phyloP scores from a whole-genome alignment of 2,329 filamentous ascomycete species.

The Peltaster fructicola region DNA sequence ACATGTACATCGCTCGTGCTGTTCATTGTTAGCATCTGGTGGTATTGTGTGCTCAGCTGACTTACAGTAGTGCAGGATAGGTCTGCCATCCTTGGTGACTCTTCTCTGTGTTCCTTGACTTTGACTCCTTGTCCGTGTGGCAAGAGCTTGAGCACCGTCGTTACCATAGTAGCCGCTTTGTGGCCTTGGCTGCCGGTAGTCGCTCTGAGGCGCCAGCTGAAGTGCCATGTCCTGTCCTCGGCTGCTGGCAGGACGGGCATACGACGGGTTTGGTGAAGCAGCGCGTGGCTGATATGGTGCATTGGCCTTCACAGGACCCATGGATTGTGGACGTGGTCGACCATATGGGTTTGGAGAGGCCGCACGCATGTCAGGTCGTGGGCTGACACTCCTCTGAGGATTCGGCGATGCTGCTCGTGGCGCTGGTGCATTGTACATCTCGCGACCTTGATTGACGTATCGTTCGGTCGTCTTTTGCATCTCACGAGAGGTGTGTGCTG shows the following conservation, averaged over 20 bases:
- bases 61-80: conserved; percentile 89
- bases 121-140: conserved; percentile 47
- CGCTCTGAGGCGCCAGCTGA: conserved; percentile 25
- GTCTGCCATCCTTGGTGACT: conserved; percentile 68
- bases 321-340: conserved; percentile 22
- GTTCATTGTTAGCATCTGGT: conserved; percentile 10
- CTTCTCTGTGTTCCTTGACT: conserved; percentile 75
- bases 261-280: conserved; percentile 21
- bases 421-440: conserved; percentile 42
- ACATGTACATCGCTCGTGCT: conserved; percentile 91
- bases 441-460: conserved; percentile 67
- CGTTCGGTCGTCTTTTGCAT: conserved; percentile 93
- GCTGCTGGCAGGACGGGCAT: conserved; percentile 22
- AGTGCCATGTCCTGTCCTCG: conserved; percentile 28
- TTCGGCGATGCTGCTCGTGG: conserved; percentile 17
- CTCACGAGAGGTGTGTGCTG: conserved; percentile 78
- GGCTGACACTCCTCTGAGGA: conserved; percentile 31
- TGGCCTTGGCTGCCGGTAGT: conserved; percentile 21
- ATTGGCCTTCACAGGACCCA: conserved; percentile 21
- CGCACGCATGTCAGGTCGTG: conserved; percentile 40
- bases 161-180: conserved; percentile 27
- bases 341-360: conserved; percentile 49
- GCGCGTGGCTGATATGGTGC: conserved; percentile 16
- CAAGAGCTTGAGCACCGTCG: conserved; percentile 18
- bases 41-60: conserved; percentile 9